phyloP scores from a whole-genome alignment of 1,284 basidiomycete species.

The Paramarasmius palmivorus region DNA sequence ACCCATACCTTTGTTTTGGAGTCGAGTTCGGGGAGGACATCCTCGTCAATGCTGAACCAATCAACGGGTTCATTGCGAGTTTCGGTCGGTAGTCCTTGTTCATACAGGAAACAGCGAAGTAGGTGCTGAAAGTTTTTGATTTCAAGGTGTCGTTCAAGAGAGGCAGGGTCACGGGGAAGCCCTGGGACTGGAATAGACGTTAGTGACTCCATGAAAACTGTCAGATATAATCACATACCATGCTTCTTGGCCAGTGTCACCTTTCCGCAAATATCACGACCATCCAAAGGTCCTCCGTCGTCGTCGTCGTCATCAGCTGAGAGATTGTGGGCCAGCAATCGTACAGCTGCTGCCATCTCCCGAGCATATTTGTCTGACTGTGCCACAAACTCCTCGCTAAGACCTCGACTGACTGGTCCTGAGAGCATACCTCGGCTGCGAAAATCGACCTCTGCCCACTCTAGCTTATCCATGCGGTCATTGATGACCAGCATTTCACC shows the following conservation, averaged over 20 bases:
- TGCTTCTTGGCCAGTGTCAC: too few relatives aligned
- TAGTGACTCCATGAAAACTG: too few relatives aligned
- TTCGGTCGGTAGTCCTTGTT: not conserved
- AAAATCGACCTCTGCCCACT: constrained; percentile 7
- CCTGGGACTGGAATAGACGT: too few relatives aligned
- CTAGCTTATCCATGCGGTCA: constrained; percentile 23
- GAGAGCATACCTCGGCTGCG: not conserved
- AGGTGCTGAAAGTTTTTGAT: too few relatives aligned
- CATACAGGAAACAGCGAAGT: not conserved
- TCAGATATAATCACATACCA: too few relatives aligned
- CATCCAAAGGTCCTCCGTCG: too few relatives aligned
- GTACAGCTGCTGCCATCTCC: too few relatives aligned
- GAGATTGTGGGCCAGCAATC: too few relatives aligned
- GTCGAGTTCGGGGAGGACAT: constrained; percentile 12
- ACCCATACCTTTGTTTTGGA: constrained; percentile 17
- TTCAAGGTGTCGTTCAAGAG: too few relatives aligned
- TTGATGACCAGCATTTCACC: constrained; percentile 26
- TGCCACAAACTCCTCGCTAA: constrained; percentile 4
- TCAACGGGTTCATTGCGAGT: not conserved
- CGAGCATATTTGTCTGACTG: not conserved
- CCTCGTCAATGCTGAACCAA: constrained; percentile 4
- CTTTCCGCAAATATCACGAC: too few relatives aligned
- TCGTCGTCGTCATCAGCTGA: too few relatives aligned
- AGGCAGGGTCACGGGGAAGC: too few relatives aligned
- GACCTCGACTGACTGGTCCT: not conserved